Conservation (phyloP, 106 monocot species). For the Alisma plantagoaquatica region DNA sequence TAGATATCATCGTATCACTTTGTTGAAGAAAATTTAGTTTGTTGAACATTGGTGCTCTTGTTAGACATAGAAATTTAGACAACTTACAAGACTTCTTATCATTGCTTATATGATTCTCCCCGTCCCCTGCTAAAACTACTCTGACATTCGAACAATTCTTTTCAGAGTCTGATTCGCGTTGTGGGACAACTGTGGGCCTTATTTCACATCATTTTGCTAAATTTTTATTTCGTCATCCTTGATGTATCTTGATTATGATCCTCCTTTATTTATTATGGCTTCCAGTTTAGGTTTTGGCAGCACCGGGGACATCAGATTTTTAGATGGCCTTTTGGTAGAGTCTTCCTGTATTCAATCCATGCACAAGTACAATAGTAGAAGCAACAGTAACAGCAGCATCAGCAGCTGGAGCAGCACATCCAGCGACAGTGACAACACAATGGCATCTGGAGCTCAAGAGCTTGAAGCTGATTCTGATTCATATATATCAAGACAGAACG, state of each 20-base stretch:
- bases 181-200: no score
- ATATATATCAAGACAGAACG: slow-evolving; percentile 44
- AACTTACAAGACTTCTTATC: no score
- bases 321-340: slow-evolving; percentile 32
- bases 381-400: slow-evolving; percentile 71
- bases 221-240: no score
- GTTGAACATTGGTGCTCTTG: no score
- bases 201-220: no score
- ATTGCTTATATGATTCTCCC: no score
- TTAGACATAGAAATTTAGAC: no score
- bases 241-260: neutral
- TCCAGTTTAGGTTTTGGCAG: slow-evolving; percentile 30
- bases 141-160: no score
- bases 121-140: no score
- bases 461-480: slow-evolving; percentile 95
- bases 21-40: no score
- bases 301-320: slow-evolving; percentile 19
- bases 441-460: slow-evolving; percentile 32
- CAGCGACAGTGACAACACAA: slow-evolving; percentile 47
- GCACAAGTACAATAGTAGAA: slow-evolving; percentile 37
- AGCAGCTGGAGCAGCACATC: slow-evolving; percentile 88
- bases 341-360: slow-evolving; percentile 21
- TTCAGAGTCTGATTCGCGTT: no score
- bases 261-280: slow-evolving; percentile 1
- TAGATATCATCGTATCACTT: no score